Conservation (phyloP, 2,329 filamentous ascomycete species). For the Diaporthe eres region DNA sequence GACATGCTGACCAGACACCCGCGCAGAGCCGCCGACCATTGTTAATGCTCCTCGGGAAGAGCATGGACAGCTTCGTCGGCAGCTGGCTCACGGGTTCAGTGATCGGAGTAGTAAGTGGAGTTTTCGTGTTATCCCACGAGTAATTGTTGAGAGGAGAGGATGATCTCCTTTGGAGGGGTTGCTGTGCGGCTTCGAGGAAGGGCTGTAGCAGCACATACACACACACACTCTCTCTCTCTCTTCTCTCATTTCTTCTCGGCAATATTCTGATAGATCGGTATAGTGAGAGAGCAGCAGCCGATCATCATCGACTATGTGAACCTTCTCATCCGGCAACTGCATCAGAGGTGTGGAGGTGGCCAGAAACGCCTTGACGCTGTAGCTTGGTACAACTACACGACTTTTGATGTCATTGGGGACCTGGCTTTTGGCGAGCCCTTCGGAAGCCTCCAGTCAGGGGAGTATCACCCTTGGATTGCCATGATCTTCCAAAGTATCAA, state of each 20-base stretch:
- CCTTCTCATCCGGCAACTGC: constrained; percentile 29
- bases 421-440: constrained; percentile 41
- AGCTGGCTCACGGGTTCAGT: constrained; percentile 38
- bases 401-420: constrained; percentile 40
- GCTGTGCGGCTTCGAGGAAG: background rate
- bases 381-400: constrained; percentile 41
- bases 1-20: background rate
- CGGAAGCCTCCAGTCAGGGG: constrained; percentile 32
- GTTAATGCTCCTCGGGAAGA: constrained; percentile 34
- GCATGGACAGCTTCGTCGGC: constrained; percentile 33
- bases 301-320: constrained; percentile 38
- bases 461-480: constrained; percentile 40
- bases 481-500: constrained; percentile 41
- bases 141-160: background rate
- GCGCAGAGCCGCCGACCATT: constrained; percentile 14
- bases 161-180: background rate
- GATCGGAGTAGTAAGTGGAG: constrained; percentile 34
- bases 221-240: background rate
- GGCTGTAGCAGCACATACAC: background rate
- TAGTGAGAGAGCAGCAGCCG: constrained; percentile 37
- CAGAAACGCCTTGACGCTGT: constrained; percentile 15
- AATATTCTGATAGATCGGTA: background rate
- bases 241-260: background rate
- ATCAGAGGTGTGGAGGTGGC: constrained; percentile 16
- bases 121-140: background rate